Evolutionary conservation across 1,284 basidiomycete genomes (phyloP).

Genomic region (Austroboletus rostrupii): DNA sequence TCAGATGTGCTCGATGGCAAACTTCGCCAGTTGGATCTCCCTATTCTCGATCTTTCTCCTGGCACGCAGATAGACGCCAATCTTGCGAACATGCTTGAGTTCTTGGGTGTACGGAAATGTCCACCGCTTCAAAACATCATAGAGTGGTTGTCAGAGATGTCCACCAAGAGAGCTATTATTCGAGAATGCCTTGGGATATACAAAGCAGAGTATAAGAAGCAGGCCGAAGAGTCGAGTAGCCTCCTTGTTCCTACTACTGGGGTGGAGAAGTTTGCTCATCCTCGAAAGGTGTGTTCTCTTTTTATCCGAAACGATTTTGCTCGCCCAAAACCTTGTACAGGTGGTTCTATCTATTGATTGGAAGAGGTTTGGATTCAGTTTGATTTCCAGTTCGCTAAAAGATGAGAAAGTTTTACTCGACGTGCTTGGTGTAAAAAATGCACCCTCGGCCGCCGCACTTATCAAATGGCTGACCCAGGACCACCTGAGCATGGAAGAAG

Average conservation of each 20-base stretch:
- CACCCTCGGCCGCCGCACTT: neutral
- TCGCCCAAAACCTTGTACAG: neutral
- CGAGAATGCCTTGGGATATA: constrained; percentile 13
- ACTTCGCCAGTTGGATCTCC: constrained; percentile 16
- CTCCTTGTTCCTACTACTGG: constrained; percentile 21
- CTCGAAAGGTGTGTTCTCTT: constrained; percentile 9
- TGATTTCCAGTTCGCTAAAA: neutral
- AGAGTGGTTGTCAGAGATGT: neutral
- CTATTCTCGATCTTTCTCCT: constrained; percentile 13
- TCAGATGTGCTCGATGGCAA: constrained; percentile 4
- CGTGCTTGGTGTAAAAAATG: neutral
- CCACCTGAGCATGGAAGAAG: neutral
- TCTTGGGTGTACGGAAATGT: constrained; percentile 15
- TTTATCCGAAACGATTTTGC: neutral
- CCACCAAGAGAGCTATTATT: neutral
- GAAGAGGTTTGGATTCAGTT: neutral
- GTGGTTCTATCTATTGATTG: neutral
- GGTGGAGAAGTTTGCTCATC: constrained; percentile 2
- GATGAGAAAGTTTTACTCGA: neutral
- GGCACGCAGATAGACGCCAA: neutral
- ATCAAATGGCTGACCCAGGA: neutral
- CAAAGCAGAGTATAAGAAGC: constrained; percentile 17
- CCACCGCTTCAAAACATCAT: constrained; percentile 12
- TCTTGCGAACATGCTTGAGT: neutral
- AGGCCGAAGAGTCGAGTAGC: constrained; percentile 11